These are phyloP conservation scores for Trametes villosa DNA, from an alignment of 768 basidiomycete species.

Conservation along the genomic window DNA sequence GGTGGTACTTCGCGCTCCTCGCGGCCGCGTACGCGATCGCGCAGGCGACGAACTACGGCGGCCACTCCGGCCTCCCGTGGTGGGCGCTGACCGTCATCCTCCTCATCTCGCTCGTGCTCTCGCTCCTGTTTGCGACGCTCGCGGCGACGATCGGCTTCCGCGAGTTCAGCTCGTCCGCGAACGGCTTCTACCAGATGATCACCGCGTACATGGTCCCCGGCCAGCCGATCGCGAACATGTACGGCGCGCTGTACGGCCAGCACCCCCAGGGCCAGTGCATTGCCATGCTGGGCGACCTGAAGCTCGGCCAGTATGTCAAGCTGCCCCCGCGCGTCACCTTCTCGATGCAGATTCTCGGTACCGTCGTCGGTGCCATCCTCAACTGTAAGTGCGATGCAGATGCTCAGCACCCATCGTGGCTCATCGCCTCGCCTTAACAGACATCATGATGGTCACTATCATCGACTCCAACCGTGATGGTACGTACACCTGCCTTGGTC, in stretches of 20 bases:
- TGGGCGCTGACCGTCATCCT: conserved; percentile 52
- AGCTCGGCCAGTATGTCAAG: conserved; percentile 60
- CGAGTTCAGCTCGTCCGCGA: conserved; percentile 33
- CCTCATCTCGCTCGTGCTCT: conserved; percentile 53
- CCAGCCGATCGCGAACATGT: conserved; percentile 37
- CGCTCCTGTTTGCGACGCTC: conserved; percentile 63
- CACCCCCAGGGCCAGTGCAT: conserved; percentile 47
- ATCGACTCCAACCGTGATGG: conserved; percentile 33
- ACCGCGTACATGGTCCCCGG: conserved; percentile 37
- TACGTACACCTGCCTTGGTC: conserved; percentile 1
- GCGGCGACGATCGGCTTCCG: conserved; percentile 35
- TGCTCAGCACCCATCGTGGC: neutral
- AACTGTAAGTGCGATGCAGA: conserved; percentile 36
- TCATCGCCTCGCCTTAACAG: conserved; percentile 14
- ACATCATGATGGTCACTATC: conserved; percentile 37
- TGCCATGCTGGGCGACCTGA: conserved; percentile 60
- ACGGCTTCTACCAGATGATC: conserved; percentile 36
- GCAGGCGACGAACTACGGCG: conserved; percentile 51
- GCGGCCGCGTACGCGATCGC: conserved; percentile 52
- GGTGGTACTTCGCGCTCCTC: conserved; percentile 55
- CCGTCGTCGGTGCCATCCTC: conserved; percentile 55
- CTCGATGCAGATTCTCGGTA: conserved; percentile 44
- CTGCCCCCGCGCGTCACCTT: conserved; percentile 68
- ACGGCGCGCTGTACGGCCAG: conserved; percentile 49
- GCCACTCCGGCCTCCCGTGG: conserved; percentile 62